Conservation (phyloP, 2,329 filamentous ascomycete species). For the Neoscytalidium dimidiatum region DNA sequence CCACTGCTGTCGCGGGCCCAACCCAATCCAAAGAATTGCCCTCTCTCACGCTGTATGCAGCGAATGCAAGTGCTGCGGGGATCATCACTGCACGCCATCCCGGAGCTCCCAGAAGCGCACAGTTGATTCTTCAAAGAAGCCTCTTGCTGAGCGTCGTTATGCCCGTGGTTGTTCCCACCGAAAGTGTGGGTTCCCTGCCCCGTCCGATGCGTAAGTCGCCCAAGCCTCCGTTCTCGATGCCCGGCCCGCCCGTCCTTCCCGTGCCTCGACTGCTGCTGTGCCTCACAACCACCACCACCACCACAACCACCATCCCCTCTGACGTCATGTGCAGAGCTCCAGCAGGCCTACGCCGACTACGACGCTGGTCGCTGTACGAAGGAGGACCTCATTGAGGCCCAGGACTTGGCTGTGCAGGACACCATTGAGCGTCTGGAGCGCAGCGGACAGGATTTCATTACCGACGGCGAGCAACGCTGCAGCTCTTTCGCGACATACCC, state of each 20-base stretch:
- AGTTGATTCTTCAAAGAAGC: neutral
- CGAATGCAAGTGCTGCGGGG: constrained; percentile 9
- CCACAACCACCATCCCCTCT: neutral
- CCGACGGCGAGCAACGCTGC: constrained; percentile 17
- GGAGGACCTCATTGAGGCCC: constrained; percentile 1
- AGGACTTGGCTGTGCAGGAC: neutral
- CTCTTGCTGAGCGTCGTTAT: neutral
- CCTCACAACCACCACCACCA: neutral
- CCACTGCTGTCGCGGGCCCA: constrained; percentile 17
- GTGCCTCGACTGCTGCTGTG: neutral
- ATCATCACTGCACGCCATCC: constrained; percentile 11
- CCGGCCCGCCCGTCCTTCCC: neutral
- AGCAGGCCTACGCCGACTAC: constrained; percentile 19
- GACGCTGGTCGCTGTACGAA: constrained; percentile 12
- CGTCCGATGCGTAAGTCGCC: constrained; percentile 20
- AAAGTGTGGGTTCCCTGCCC: constrained; percentile 19
- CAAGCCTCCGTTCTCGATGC: neutral
- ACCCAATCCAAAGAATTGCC: constrained; percentile 9
- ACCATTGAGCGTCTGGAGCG: constrained; percentile 17
- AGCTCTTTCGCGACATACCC: constrained; percentile 17
- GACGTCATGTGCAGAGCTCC: constrained; percentile 15
- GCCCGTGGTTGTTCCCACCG: constrained; percentile 16
- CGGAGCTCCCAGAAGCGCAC: neutral
- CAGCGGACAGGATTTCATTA: constrained; percentile 9
- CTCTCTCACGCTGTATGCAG: neutral